A percentile compares a stretch with the other conserved stretches of the same genome.
Evolutionary conservation across 139 green algal species (phyloP).

Genomic region (Tetradesmus lagerheimii): DNA sequence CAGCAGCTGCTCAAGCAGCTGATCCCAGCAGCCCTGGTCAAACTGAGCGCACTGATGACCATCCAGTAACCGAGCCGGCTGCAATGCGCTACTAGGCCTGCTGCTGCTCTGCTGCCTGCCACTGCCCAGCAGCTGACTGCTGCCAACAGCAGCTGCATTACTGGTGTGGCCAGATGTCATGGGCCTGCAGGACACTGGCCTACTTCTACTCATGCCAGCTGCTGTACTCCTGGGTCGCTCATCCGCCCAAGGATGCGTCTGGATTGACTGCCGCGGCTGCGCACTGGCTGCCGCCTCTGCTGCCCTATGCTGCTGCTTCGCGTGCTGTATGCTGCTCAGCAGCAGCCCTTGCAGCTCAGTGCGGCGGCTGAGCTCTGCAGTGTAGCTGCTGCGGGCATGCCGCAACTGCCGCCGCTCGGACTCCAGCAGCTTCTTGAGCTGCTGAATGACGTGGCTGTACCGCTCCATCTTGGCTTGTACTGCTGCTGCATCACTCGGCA

Average conservation of each 20-base stretch:
- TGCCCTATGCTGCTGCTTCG: slow-evolving; percentile 24
- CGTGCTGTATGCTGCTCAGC: slow-evolving; percentile 25
- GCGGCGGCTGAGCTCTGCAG: slow-evolving; percentile 19
- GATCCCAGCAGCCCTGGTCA: background rate
- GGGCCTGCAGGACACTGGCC: background rate
- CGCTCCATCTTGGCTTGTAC: slow-evolving; percentile 15
- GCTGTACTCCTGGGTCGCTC: background rate
- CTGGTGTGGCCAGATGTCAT: background rate
- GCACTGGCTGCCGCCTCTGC: background rate
- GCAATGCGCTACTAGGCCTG: background rate
- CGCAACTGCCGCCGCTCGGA: slow-evolving; percentile 25
- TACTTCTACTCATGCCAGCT: background rate
- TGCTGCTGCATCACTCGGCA: background rate
- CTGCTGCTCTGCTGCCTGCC: background rate
- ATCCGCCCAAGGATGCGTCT: background rate
- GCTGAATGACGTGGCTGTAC: slow-evolving; percentile 27
- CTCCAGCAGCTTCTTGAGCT: slow-evolving; percentile 44
- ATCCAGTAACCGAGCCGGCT: background rate
- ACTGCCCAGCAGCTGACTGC: background rate
- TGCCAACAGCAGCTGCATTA: background rate
- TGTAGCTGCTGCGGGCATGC: background rate
- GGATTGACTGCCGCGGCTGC: background rate
- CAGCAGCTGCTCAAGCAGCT: slow-evolving; percentile 10
- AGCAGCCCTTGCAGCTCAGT: slow-evolving; percentile 35
- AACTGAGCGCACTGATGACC: slow-evolving; percentile 9